A percentile compares a stretch with the other conserved stretches of the same genome.
Evolutionary conservation across 768 basidiomycete species (phyloP).

Genomic region (Fistulinella prunicolor): DNA sequence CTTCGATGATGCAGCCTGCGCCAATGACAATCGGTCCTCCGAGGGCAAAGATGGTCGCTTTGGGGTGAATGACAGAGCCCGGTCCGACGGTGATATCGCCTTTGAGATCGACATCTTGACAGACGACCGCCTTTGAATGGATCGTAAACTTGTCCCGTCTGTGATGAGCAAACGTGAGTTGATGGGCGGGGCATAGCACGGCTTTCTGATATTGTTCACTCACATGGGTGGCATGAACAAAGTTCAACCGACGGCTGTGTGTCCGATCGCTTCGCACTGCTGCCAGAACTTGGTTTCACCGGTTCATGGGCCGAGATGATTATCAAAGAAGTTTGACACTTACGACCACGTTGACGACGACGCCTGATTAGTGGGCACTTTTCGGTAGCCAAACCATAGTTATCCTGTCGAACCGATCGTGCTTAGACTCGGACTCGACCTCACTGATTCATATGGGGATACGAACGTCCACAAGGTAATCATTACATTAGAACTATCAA

Average conservation of each 20-base stretch:
- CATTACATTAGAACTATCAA: too few species aligned
- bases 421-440: too few species aligned
- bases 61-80: constrained; percentile 91
- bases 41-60: constrained; percentile 89
- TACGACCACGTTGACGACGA: too few species aligned
- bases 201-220: constrained; percentile 9
- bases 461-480: too few species aligned
- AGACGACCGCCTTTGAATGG: constrained; percentile 87
- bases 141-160: constrained; percentile 90
- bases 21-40: constrained; percentile 91
- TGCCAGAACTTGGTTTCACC: too few species aligned
- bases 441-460: too few species aligned
- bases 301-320: too few species aligned
- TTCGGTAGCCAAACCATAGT: too few species aligned
- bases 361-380: too few species aligned
- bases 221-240: constrained; percentile 30
- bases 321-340: too few species aligned
- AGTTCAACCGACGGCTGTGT: not conserved
- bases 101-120: constrained; percentile 91
- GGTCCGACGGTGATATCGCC: constrained; percentile 93
- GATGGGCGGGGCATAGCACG: not conserved
- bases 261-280: too few species aligned
- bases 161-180: not conserved
- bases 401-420: too few species aligned
- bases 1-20: constrained; percentile 86